Evolutionary conservation across 2,329 filamentous ascomycete species (phyloP).

Genomic region (Didymella pomorum): DNA sequence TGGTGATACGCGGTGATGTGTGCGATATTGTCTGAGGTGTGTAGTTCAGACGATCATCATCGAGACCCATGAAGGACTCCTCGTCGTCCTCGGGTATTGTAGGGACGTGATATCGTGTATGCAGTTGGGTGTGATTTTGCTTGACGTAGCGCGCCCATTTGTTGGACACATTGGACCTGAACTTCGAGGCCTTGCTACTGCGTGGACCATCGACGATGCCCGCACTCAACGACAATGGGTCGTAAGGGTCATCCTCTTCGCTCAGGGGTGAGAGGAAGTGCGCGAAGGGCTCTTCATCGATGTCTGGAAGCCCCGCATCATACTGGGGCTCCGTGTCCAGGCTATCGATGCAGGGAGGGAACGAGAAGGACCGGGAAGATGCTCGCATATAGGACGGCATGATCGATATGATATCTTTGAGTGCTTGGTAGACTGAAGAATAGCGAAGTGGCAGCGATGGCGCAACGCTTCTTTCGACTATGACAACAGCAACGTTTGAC

Average conservation of each 20-base stretch:
- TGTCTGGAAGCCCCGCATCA: conserved; percentile 45
- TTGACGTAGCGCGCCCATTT: conserved; percentile 54
- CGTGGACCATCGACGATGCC: conserved; percentile 49
- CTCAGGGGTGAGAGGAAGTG: conserved; percentile 54
- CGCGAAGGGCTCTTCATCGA: conserved; percentile 54
- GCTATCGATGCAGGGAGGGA: conserved; percentile 45
- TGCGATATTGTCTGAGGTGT: conserved; percentile 41
- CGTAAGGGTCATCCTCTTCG: conserved; percentile 53
- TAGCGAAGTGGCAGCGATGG: conserved; percentile 34
- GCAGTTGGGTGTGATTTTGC: conserved; percentile 44
- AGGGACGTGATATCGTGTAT: conserved; percentile 43
- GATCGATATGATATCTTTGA: conserved; percentile 37
- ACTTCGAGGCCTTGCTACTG: conserved; percentile 47
- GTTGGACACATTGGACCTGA: conserved; percentile 50
- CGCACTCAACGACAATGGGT: conserved; percentile 48
- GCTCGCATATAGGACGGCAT: conserved; percentile 48
- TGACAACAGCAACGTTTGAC: conserved; percentile 32
- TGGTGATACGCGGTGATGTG: conserved; percentile 37
- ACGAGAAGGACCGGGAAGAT: conserved; percentile 45
- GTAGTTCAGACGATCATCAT: conserved; percentile 46
- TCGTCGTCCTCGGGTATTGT: conserved; percentile 45
- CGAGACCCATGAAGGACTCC: conserved; percentile 49
- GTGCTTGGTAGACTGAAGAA: conserved; percentile 29
- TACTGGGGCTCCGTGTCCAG: conserved; percentile 31
- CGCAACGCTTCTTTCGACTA: conserved; percentile 37